A percentile compares a stretch with the other conserved stretches of the same genome.
phyloP scores from a whole-genome alignment of 768 basidiomycete species.

The Trichaptum fuscoviolaceum region DNA sequence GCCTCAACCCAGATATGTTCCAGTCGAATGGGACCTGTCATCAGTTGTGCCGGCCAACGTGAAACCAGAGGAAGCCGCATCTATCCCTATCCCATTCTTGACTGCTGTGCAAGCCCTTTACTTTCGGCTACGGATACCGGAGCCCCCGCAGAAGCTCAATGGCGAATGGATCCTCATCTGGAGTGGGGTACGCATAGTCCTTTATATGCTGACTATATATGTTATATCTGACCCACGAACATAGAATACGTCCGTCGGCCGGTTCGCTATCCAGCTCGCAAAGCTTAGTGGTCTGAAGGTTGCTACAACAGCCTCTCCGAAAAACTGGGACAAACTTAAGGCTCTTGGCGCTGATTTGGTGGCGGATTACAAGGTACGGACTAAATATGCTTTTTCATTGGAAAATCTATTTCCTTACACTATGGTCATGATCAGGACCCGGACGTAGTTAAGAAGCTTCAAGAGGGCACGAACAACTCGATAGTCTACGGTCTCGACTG shows the following conservation, averaged over 20 bases:
- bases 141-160: not conserved
- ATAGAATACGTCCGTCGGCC: slow-evolving; percentile 24
- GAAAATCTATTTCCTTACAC: not conserved
- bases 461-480: slow-evolving; percentile 16
- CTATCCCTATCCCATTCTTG: not conserved
- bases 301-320: slow-evolving; percentile 37
- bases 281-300: slow-evolving; percentile 38
- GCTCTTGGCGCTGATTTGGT: slow-evolving; percentile 38
- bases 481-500: slow-evolving; percentile 17
- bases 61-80: not conserved
- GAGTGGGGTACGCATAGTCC: not conserved
- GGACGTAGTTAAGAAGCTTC: slow-evolving; percentile 22
- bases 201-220: too few species aligned
- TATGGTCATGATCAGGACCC: slow-evolving; percentile 13
- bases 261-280: slow-evolving; percentile 36
- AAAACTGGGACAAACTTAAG: slow-evolving; percentile 32
- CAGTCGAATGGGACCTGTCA: not conserved
- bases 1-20: not conserved
- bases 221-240: not conserved
- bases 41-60: not conserved
- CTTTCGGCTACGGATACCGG: not conserved
- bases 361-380: slow-evolving; percentile 25
- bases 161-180: not conserved
- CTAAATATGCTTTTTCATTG: not conserved
- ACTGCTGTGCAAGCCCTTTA: not conserved